phyloP scores from a whole-genome alignment of 768 basidiomycete genomes.

The Candolleomyces aberdarensis region DNA sequence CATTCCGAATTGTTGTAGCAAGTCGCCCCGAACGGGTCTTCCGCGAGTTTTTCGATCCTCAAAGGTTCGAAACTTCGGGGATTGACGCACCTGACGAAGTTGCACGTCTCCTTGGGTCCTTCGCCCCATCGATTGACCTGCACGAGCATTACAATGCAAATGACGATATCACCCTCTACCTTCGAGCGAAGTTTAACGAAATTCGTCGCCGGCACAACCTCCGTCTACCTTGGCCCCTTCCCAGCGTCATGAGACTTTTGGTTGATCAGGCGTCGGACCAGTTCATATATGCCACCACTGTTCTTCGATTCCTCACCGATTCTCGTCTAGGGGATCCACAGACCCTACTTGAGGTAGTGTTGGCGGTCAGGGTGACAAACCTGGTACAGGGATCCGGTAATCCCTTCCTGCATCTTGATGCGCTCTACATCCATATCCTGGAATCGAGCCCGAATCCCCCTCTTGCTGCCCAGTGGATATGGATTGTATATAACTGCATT shows the following conservation, averaged over 20 bases:
- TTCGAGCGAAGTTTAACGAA: neutral
- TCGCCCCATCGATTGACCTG: neutral
- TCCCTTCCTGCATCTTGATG: neutral
- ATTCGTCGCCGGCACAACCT: slow-evolving; percentile 7
- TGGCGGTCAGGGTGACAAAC: neutral
- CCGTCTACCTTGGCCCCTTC: neutral
- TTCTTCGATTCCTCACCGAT: slow-evolving; percentile 9
- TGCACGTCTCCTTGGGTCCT: neutral
- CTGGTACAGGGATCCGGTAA: neutral
- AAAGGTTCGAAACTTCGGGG: neutral
- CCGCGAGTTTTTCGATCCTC: neutral
- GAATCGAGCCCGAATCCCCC: neutral
- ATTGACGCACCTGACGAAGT: neutral
- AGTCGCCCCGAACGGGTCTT: neutral
- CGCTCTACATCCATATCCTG: slow-evolving; percentile 5
- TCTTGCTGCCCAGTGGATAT: neutral
- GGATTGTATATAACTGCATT: neutral
- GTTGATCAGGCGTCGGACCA: slow-evolving; percentile 11
- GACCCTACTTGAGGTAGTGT: slow-evolving; percentile 5
- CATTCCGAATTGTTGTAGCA: neutral
- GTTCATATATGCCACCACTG: slow-evolving; percentile 15
- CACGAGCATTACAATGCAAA: neutral
- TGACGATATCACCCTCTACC: neutral
- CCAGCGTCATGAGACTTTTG: neutral
- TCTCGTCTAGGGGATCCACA: slow-evolving; percentile 1